Base-by-base conservation (phyloP, 169 alveolate genomes). In the Plasmodium gonderi region DNA sequence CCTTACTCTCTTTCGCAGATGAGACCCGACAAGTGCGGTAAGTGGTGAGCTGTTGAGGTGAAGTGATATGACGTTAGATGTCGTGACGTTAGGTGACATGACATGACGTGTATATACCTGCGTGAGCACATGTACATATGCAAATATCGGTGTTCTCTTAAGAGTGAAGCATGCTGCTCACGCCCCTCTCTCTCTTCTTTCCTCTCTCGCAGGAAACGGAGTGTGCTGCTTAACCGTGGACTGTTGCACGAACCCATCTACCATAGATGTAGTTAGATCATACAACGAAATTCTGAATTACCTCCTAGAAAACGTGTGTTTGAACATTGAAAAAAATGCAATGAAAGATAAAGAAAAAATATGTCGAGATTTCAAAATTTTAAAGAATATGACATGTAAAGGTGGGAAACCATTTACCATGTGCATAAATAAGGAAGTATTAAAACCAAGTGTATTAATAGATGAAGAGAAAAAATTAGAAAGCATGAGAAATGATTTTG, bases 1-100 rank as follows among this genome's bases (percentile, higher is more conserved):
- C 92, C 92, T n/a, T 85, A 85, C 44, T 74, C 92, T 11, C 92
- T 85, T 51, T 85, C 92, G 20, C 92, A 85, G 49, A 85, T 85
- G 60, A 33, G 92, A 44, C 92, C 92, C 1, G 92, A 85, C 51
- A 85, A 85, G 64, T 33, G 49, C 8, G 92, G 92, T 85, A 85
- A 51, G 45, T 7, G 68, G 68, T 6, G 9, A 33, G 68, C n/a
- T n/a, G n/a, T n/a, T n/a, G n/a, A n/a, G n/a, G n/a, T n/a, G n/a
- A n/a, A n/a, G n/a, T n/a, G n/a, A n/a, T n/a, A n/a, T n/a, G n/a
- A n/a, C n/a, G n/a, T n/a, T n/a, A n/a, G n/a, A n/a, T n/a, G n/a
- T n/a, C n/a, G n/a, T n/a, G n/a, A n/a, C n/a, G n/a, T n/a, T n/a
- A n/a, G n/a, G n/a, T n/a, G n/a, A n/a, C n/a, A n/a, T n/a, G n/a